These are phyloP conservation scores for Tilletia setariae DNA, from an alignment of 1,284 basidiomycete genomes.

Conservation along the genomic window DNA sequence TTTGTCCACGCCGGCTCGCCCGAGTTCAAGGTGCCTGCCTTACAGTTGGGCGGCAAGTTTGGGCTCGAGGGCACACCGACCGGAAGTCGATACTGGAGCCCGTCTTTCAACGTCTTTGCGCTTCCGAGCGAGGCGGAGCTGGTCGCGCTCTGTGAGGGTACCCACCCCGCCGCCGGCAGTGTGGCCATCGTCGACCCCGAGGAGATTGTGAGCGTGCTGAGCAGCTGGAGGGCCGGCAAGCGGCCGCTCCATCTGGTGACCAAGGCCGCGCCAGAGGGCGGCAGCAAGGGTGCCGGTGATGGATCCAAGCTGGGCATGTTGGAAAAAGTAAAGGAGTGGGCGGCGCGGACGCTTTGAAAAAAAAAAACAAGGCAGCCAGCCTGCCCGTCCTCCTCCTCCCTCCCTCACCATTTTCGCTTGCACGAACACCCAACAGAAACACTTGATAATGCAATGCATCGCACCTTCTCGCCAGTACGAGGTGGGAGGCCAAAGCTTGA, in stretches of 20 bases:
- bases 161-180: conserved; percentile 44
- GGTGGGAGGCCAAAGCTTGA: too few relatives aligned
- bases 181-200: conserved; percentile 31
- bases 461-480: too few relatives aligned
- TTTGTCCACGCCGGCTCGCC: neutral
- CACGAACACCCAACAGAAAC: too few relatives aligned
- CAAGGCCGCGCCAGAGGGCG: neutral
- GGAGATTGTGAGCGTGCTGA: conserved; percentile 15
- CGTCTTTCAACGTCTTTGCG: conserved; percentile 42
- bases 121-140: conserved; percentile 50
- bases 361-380: too few relatives aligned
- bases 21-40: conserved; percentile 30
- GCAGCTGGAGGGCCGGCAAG: neutral
- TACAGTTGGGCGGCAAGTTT: conserved; percentile 15
- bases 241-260: neutral
- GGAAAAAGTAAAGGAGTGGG: conserved; percentile 11
- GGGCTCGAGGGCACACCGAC: neutral
- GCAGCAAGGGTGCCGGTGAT: neutral
- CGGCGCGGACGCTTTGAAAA: neutral
- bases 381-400: too few relatives aligned
- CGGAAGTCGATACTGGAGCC: conserved; percentile 48
- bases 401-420: too few relatives aligned
- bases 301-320: conserved; percentile 10
- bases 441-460: too few relatives aligned
- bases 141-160: conserved; percentile 40